Base-by-base conservation (phyloP, 257 asterid species). In the Handroanthus guayacan region DNA sequence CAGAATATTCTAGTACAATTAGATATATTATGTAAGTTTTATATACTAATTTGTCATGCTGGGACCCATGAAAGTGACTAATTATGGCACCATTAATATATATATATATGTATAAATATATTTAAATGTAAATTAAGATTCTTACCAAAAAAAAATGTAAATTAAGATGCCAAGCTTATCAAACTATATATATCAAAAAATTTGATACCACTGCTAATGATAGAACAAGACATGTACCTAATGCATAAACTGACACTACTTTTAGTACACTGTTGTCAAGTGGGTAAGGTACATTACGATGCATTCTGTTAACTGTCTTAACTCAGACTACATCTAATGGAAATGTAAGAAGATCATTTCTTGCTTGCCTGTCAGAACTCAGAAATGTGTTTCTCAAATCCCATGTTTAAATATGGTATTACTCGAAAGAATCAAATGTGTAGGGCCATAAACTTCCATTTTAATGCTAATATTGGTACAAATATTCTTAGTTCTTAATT, bases 81-180 rank as follows among this genome's bases (percentile, higher is more conserved):
- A 25, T 25, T 37, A 44, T 75, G 20, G 34, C 58, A 47, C 47
- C 68, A 25, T 37, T 48, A 36, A 50, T 48, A 16, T 25, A 25
- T 25, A 25, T 25, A 25, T 25, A 25, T 25, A 25, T 25, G 31
- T 25, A 25, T 25, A 25, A n/a, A n/a, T n/a, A n/a, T n/a, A n/a
- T n/a, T n/a, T n/a, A n/a, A n/a, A n/a, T n/a, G n/a, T n/a, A n/a
- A n/a, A n/a, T n/a, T n/a, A n/a, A n/a, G n/a, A n/a, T n/a, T n/a
- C n/a, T n/a, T n/a, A n/a, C n/a, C n/a, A n/a, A n/a, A n/a, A n/a
- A n/a, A n/a, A n/a, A n/a, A n/a, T n/a, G n/a, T n/a, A n/a, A n/a
- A n/a, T 37, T 41, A 4, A 63, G 72, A 74, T 74, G 78, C 64
- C 56, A 63, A 74, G 12, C 72, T 31, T 8, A 67, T 75, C 80